Evolutionary conservation across 129 eudicot genomes (phyloP).

Genomic region (Dittrichia graveolens): DNA sequence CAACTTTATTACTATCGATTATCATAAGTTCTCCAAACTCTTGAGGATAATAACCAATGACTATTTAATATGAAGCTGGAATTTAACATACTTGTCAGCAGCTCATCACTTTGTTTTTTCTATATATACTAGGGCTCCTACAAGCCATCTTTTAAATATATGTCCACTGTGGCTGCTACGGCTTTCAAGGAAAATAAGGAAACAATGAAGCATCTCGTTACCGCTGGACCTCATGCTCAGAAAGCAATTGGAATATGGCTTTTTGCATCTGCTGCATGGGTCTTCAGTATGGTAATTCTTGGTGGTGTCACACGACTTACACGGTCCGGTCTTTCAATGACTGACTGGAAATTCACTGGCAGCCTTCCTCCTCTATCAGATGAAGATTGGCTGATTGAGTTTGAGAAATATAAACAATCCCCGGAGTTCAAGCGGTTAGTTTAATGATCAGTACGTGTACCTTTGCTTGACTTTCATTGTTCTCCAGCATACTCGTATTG

Average conservation of each 20-base stretch:
- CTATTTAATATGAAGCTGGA: background rate
- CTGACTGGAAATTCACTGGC: slow-evolving; percentile 97
- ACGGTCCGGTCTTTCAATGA: slow-evolving; percentile 95
- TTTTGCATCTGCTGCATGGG: slow-evolving; percentile 97
- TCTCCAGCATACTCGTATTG: background rate
- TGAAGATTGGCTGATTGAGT: slow-evolving; percentile 82
- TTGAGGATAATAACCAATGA: background rate
- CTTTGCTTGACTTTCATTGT: slow-evolving; percentile 13
- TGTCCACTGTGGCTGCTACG: slow-evolving; percentile 58
- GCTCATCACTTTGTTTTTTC: slow-evolving; percentile 5
- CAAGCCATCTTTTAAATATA: slow-evolving; percentile 47
- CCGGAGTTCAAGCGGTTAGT: slow-evolving; percentile 97
- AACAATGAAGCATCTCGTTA: slow-evolving; percentile 71
- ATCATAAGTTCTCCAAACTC: background rate
- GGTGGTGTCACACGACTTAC: slow-evolving; percentile 93
- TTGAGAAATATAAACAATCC: slow-evolving; percentile 95
- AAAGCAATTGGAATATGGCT: slow-evolving; percentile 95
- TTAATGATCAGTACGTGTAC: slow-evolving; percentile 37
- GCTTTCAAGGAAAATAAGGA: slow-evolving; percentile 52
- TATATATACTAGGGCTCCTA: slow-evolving; percentile 49
- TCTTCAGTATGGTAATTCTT: slow-evolving; percentile 92
- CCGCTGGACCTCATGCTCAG: slow-evolving; percentile 93
- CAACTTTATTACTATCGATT: no score
- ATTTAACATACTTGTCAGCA: background rate
- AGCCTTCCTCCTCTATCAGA: slow-evolving; percentile 86